Percentiles rank a stretch among this genome's conserved stretches.
Evolutionary conservation across 768 basidiomycete species (phyloP).

Genomic region (Kwoniella shandongensis): DNA sequence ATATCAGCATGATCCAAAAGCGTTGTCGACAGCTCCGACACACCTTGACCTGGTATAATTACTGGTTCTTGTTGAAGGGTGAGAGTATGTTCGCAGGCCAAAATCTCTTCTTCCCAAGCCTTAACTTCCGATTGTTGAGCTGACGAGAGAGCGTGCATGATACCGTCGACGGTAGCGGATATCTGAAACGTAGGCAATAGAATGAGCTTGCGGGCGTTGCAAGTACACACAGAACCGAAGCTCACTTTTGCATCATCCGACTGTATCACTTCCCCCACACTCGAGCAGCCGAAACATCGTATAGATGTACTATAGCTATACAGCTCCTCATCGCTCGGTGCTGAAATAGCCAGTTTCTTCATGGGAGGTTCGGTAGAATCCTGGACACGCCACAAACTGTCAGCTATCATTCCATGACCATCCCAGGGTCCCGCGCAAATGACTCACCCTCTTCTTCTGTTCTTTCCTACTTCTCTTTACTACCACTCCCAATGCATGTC

Average conservation of each 20-base stretch:
- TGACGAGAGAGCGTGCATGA: slow-evolving; percentile 81
- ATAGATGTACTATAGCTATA: slow-evolving; percentile 68
- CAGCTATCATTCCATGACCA: slow-evolving; percentile 8
- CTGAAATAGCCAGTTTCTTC: slow-evolving; percentile 81
- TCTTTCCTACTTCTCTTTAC: slow-evolving; percentile 72
- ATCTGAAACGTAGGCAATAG: slow-evolving; percentile 55
- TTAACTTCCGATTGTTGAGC: slow-evolving; percentile 91
- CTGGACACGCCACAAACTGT: too few relatives aligned
- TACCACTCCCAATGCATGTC: slow-evolving; percentile 76
- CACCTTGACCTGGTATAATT: slow-evolving; percentile 36
- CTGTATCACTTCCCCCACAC: slow-evolving; percentile 34
- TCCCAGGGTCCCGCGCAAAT: not conserved
- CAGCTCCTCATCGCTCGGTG: slow-evolving; percentile 77
- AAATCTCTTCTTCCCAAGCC: slow-evolving; percentile 95
- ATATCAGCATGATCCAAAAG: not conserved
- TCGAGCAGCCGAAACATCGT: slow-evolving; percentile 73
- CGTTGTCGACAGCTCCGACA: slow-evolving; percentile 6
- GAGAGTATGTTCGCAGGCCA: slow-evolving; percentile 76
- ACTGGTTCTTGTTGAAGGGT: slow-evolving; percentile 59
- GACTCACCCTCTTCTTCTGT: slow-evolving; percentile 65
- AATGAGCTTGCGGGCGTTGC: not conserved
- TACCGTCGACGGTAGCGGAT: slow-evolving; percentile 62
- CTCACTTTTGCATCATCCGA: slow-evolving; percentile 39
- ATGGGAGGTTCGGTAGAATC: slow-evolving; percentile 76
- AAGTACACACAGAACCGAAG: not conserved